phyloP scores from a whole-genome alignment of 1,139 yeast genomes.

The Suhomyces maxii region DNA sequence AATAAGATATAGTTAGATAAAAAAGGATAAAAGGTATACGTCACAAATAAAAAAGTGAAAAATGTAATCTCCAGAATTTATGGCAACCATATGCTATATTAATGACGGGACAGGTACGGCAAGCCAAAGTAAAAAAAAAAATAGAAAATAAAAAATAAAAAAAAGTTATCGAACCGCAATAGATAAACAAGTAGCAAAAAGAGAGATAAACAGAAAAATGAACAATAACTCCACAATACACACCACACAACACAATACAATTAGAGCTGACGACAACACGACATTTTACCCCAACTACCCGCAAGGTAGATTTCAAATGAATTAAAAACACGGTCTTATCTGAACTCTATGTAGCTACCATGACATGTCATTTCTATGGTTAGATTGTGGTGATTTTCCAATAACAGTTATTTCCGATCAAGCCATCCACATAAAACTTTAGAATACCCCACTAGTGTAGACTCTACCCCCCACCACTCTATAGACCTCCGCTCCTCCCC shows the following conservation, averaged over 20 bases:
- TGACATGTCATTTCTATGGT: background rate
- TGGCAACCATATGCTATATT: slow-evolving; percentile 8
- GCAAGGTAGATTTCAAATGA: background rate
- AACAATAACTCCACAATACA: slow-evolving; percentile 3
- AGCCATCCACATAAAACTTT: too few relatives aligned
- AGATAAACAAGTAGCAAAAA: slow-evolving; percentile 4
- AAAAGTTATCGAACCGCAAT: slow-evolving; percentile 2
- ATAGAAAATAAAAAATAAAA: slow-evolving; percentile 1
- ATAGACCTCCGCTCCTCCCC: background rate
- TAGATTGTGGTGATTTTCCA: too few relatives aligned
- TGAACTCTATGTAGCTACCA: background rate
- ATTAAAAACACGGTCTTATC: background rate
- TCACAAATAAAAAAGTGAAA: background rate
- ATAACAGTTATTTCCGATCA: too few relatives aligned
- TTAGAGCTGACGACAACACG: background rate
- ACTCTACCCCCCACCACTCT: background rate
- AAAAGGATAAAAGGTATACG: background rate
- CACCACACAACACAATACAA: background rate
- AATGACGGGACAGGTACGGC: slow-evolving; percentile 10
- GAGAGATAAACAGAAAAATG: slow-evolving; percentile 6
- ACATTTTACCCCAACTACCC: background rate
- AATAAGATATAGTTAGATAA: background rate
- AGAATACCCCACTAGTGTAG: too few relatives aligned
- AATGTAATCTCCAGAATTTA: background rate
- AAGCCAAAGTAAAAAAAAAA: slow-evolving; percentile 6